These are phyloP conservation scores for Ochetophila trinervis DNA, from an alignment of 306 rosid species.

Conservation along the genomic window DNA sequence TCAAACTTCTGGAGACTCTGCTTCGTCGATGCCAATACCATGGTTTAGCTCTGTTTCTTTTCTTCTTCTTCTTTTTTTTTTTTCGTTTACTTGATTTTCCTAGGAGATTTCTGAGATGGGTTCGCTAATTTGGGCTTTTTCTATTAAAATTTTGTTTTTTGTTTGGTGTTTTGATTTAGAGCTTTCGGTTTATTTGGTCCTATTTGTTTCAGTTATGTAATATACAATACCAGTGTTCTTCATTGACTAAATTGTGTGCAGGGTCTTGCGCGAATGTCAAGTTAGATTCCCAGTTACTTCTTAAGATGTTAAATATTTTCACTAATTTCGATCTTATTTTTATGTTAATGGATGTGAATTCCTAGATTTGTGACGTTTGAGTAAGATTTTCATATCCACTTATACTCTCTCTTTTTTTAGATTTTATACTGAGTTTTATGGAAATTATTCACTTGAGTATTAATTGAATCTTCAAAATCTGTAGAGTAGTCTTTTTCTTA, in stretches of 20 bases:
- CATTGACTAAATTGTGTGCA: neutral
- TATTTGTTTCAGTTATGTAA: neutral
- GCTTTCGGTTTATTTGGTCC: neutral
- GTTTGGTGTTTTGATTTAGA: neutral
- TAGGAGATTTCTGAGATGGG: slow-evolving; percentile 18
- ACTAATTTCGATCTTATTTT: neutral
- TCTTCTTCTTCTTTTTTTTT: neutral
- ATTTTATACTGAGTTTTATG: neutral
- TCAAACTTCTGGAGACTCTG: slow-evolving; percentile 61
- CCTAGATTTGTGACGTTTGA: slow-evolving; percentile 9
- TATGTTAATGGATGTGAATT: neutral
- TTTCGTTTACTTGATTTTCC: neutral
- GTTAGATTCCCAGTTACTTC: neutral
- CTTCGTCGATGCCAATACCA: slow-evolving; percentile 90
- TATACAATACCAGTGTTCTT: neutral
- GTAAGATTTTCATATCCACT: neutral
- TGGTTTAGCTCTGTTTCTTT: slow-evolving; percentile 41
- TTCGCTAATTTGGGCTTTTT: slow-evolving; percentile 2
- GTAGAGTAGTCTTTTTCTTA: neutral
- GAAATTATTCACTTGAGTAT: neutral
- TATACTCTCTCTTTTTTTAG: neutral
- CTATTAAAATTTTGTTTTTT: slow-evolving; percentile 8
- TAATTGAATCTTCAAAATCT: neutral
- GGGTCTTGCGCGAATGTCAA: neutral
- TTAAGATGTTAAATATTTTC: neutral